phyloP scores from a whole-genome alignment of 176 grass and related monocot genomes.

The Raddia distichophylla region DNA sequence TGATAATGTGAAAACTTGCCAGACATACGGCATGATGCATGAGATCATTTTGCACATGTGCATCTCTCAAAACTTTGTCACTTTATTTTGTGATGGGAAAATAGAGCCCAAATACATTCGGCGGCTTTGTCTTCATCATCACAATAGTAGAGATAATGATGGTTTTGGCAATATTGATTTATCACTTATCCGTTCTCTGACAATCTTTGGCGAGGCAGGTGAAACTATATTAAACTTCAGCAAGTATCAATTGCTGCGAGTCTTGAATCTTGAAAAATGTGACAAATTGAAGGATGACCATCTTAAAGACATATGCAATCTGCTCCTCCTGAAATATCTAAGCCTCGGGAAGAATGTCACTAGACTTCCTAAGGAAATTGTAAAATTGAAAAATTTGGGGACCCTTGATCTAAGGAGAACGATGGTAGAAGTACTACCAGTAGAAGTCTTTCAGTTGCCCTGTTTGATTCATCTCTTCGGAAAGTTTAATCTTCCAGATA shows the following conservation, averaged over 20 bases:
- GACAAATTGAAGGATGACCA: background rate
- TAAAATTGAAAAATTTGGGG: background rate
- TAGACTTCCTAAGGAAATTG: background rate
- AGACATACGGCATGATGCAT: slow-evolving; percentile 11
- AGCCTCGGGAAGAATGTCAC: background rate
- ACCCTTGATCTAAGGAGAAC: background rate
- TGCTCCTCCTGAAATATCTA: slow-evolving; percentile 10
- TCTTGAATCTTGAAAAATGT: slow-evolving; percentile 17
- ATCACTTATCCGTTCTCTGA: background rate
- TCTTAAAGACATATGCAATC: slow-evolving; percentile 1
- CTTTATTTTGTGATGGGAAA: background rate
- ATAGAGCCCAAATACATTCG: background rate
- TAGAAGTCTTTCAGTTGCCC: slow-evolving; percentile 19
- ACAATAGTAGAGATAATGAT: background rate
- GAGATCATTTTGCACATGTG: slow-evolving; percentile 19
- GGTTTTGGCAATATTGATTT: background rate
- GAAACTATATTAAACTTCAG: background rate
- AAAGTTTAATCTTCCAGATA: background rate
- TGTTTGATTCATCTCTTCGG: slow-evolving; percentile 33
- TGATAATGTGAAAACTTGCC: slow-evolving; percentile 21
- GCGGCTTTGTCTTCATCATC: background rate
- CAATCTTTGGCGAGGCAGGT: background rate
- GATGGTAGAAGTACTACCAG: background rate
- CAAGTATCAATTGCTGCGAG: slow-evolving; percentile 6
- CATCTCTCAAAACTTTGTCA: background rate